Base-by-base conservation (phyloP, 306 rosid species). In the Biancaea sappan region DNA sequence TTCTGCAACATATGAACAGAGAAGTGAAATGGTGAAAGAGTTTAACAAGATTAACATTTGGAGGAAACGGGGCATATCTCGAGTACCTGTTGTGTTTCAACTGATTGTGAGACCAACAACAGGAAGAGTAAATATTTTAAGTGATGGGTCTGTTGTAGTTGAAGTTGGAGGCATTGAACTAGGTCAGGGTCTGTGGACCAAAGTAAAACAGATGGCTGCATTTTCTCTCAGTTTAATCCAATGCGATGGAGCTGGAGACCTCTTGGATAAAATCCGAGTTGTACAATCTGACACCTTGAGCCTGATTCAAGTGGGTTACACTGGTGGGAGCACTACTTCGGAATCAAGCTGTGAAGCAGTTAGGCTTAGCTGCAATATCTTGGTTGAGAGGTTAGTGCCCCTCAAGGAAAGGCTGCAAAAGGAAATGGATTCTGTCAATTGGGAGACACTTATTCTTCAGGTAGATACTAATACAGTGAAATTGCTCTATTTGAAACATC, bases 151-250 rank as follows among this genome's bases (percentile, higher is more conserved):
- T 18, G 59, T 94, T 47, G 86, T 68, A 66, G 92, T 86, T 82
- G 97, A 94, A 83, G 96, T 94, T 59, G 95, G 96, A 66, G 98
- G 97, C 6, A 88, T 87, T 57, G 97, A 94, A 79, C 15, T 94
- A n/a, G 98, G 98, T 29, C 97, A 94, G 80, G 98, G 98, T 87
- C 90, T 94, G 0, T 94, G 97, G 98, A 94, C 97, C 26, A 91
- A 94, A 90, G 98, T 80, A 5, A 90, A 89, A 72, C 97, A 94
- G 84, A 87, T 83, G 91, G 84, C 87, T 51, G 96, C 97, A 54
- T 94, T 71, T 81, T 84, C 85, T 65, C 93, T 94, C 18, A 58
- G 87, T 43, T 66, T 78, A 61, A 75, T 94, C 60, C 80, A 80
- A 58, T 90, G 95, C 67, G 80, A 80, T 35, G 92, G 81, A 81